Evolutionary conservation across 2,329 filamentous ascomycete genomes (phyloP), one percentile per base, ranked within the genome.

Genomic region (Penicillium sp.): DNA sequence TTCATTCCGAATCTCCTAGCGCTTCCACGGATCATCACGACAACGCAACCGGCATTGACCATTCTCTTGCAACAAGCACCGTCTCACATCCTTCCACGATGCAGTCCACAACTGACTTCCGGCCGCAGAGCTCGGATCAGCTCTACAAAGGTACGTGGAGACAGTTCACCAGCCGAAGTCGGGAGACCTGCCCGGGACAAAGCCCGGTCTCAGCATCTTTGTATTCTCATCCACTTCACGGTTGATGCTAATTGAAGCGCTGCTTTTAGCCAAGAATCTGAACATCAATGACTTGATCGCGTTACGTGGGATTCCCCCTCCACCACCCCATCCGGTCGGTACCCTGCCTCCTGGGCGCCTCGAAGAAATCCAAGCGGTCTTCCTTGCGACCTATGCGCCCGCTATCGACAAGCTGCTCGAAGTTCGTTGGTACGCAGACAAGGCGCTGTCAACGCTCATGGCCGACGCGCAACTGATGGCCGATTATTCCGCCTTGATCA

Each of bases 331-430:
- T 49, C 75, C 60, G 67, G 73, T 64, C 67, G 78, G 59, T 39
- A 71, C 67, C 45, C 64, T 76, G 35, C 64, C 73, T 5, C 65
- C 68, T 27, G 64, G 68, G 5, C 69, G 68, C 49, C 74, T 87
- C 43, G 80, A 83, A 58, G 84, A 89, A 63, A 82, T 89, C 49
- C 83, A 82, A 54, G 79, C 79, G 52, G 73, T 91, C 12, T 94
- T 87, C 68, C 79, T 81, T 58, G 84, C 85, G 55, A 83, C 89
- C 54, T 94, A 93, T 66, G 85, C 84, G 4, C 79, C 79, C 1
- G 85, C 83, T 6, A 79, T 93, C 40, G 84, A 88, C 66, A 79
- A 79, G 43, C 84, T 93, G 53, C 79, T 94, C 53, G 90, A 96
- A 66, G 87, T 88, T 5, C 78, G 77, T 27, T 97, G 90, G 90